Base-by-base conservation (phyloP, 805 yeast genomes). In the Candida mattraensis region DNA sequence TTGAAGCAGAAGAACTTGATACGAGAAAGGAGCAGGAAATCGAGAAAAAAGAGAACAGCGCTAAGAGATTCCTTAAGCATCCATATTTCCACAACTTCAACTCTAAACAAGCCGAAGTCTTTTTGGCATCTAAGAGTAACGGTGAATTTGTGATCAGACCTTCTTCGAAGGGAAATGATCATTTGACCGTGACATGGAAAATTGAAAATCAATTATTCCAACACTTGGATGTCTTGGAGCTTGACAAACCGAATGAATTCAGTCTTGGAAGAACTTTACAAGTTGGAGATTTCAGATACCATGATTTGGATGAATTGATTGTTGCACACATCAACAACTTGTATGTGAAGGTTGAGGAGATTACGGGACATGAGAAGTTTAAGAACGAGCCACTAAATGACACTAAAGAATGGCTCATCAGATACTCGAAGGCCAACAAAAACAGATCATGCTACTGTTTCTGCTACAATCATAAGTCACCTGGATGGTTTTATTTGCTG, bases 91-190 rank as follows among this genome's bases (percentile, higher is more conserved):
- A 79, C 50, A 83, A 86, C 44, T 83, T 89, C 67, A 84, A 79
- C 50, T 74, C 84, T 41, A 72, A 70, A 37, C 96, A 93, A 67
- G 98, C 99, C 1, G 98, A 91, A 60, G 95, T 85, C 49, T 88
- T 74, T 49, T 72, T 93, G 52, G 96, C 96, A 14, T 86, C 96
- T 16, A 76, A 83, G 56, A 76, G 81, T 27, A 82, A 89, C 46
- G 99, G 99, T 35, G 95, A 87, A 50, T 76, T 87, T 63, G 95
- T 93, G 14, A 84, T 93, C 37, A 76, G 99, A 49, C 99, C 98
- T 13, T 87, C 97, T 0, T 87, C 95, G 7, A 78, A 81, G 44
- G 99, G 99, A 27, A 71, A 76, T 30, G 85, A 87, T 45, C 96
- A 81, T 60, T 71, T 93, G 49, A 88, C 96, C 3, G 81, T 91